Evolutionary conservation across 2,329 filamentous ascomycete species (phyloP).

Genomic region (Peltaster fructicola): DNA sequence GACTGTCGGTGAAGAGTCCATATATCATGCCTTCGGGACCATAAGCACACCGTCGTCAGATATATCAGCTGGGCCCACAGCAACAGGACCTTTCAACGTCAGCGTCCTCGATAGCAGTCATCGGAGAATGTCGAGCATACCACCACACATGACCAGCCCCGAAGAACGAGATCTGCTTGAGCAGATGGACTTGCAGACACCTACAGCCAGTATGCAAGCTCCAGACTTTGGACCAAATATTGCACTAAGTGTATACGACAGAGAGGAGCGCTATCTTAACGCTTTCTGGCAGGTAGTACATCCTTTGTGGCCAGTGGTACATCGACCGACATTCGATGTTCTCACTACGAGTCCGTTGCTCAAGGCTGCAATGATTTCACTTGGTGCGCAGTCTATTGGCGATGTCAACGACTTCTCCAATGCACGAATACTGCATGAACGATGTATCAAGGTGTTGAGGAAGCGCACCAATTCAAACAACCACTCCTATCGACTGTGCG

Average conservation of each 20-base stretch:
- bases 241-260: slow-evolving; percentile 1
- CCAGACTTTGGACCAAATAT: slow-evolving; percentile 1
- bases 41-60: no score
- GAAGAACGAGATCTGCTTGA: slow-evolving; percentile 10
- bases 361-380: slow-evolving; percentile 26
- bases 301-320: slow-evolving; percentile 26
- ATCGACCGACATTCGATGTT: slow-evolving; percentile 23
- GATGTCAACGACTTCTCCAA: slow-evolving; percentile 19
- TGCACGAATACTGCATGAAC: slow-evolving; percentile 23
- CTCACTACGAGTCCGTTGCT: slow-evolving; percentile 24
- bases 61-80: no score
- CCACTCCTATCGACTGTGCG: slow-evolving; percentile 17
- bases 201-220: slow-evolving; percentile 1
- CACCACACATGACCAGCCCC: slow-evolving; percentile 3
- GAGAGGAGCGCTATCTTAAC: slow-evolving; percentile 24
- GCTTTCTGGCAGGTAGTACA: slow-evolving; percentile 29
- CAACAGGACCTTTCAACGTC: no score
- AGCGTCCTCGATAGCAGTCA: no score
- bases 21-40: no score
- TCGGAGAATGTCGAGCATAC: no score
- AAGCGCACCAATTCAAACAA: slow-evolving; percentile 9
- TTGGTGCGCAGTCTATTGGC: slow-evolving; percentile 24
- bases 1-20: no score
- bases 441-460: slow-evolving; percentile 23
- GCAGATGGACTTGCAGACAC: slow-evolving; percentile 5